Evolutionary conservation across 129 eudicot genomes (phyloP), one percentile per base, ranked within the genome.

Genomic region (Lactuca saligna): DNA sequence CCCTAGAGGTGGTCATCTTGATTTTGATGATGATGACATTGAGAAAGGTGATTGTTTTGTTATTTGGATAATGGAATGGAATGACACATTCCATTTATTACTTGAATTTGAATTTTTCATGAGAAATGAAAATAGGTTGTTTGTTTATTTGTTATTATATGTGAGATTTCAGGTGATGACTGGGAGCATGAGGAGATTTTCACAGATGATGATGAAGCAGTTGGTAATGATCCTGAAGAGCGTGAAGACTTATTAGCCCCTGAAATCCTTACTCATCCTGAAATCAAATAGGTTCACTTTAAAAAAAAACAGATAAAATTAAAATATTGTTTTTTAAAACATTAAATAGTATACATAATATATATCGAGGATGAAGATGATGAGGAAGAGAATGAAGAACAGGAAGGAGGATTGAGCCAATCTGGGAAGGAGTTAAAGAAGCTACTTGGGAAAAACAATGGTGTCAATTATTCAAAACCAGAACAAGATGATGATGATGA

Each of bases 131-230:
- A 25, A 25, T 25, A 25, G 29, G 29, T 25, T 25, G 29, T 25
- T 25, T 25, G 2, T 25, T 25, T 25, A 63, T 10, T 11, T 72
- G 33, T 61, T 46, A 34, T 32, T 70, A 65, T 33, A 7, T 61
- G 29, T 61, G 63, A 67, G 74, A 20, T 33, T 67, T 42, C 55
- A 88, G 98, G 98, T 70, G 98, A 92, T 89, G 98, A 92, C 63
- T 92, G 96, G 98, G 98, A 92, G 86, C 96, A 89, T 71, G 98
- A 92, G 81, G 98, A 92, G 66, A 92, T 92, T 61, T 92, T 92
- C 66, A 92, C 98, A 3, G 98, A 92, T 79, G 98, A 92, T 48
- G 98, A 92, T 79, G 98, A 92, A 74, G 91, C 88, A 69, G 91
- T 88, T 59, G 87, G 75, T 59, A 82, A 25, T 25, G 29, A 25